Evolutionary conservation across 2,329 filamentous ascomycete species (phyloP), one percentile per base, ranked within the genome.

Genomic region (Exophiala lecanii-corni): DNA sequence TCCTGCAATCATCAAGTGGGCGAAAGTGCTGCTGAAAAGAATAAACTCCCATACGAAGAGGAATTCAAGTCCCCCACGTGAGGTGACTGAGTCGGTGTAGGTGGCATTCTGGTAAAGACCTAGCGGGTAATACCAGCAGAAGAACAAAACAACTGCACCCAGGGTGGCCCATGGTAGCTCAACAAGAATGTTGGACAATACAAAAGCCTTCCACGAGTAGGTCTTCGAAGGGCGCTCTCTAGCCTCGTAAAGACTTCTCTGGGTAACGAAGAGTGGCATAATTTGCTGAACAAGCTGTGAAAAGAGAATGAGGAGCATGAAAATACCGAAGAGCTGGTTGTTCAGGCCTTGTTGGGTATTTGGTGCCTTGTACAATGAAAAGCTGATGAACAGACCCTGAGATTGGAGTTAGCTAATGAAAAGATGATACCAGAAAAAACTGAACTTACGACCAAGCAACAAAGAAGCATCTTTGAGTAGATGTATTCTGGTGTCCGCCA

Each of bases 1-100:
- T 74, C 86, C 87, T 0, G 86, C 84, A 44, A 81, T 83, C 51
- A 89, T 84, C 75, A 88, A 79, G 53, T 85, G 78, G 0, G 83
- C 78, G 53, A 88, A 88, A 0, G 83, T 79, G 13, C 75, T 79
- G 40, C 81, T 78, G 62, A 82, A 88, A 50, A 88, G 68, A 58
- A 88, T 73, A 55, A 88, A 80, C 51, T 81, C 71, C 47, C 81
- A 71, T 52, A 74, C 71, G 55, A 82, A 78, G 7, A 49, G 25
- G 42, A 51, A 89, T 76, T 91, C 84, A 16, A 92, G 76, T 3
- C 86, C 65, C 1, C 71, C 83, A 7, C 86, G 85, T 20, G 87
- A 84, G 56, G 87, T 23, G 85, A 72, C 50, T 84, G 78, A 1
- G 86, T 65, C 0, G 70, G 79, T 54, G 83, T 76, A 3, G 79